Percentiles rank a stretch among this genome's conserved stretches.
Evolutionary conservation across 495 filamentous ascomycete genomes (phyloP).

Genomic region (Penicillium coffeae): DNA sequence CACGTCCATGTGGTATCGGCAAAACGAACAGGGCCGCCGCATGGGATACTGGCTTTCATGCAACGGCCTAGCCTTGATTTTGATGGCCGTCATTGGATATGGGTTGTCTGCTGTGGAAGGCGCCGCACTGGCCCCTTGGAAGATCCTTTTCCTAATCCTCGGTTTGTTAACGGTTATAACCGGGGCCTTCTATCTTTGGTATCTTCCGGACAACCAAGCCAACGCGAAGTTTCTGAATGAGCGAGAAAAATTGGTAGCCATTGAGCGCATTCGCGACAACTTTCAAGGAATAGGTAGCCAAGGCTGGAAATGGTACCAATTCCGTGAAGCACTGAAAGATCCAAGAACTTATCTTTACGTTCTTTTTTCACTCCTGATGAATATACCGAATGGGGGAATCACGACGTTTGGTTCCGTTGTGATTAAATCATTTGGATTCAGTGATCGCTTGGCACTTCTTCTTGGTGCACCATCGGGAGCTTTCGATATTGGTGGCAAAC

Average conservation of each 20-base stretch:
- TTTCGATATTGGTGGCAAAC: too few relatives aligned
- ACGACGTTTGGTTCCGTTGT: background rate
- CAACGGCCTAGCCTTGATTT: conserved; percentile 52
- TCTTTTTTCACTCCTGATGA: background rate
- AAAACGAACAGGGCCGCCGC: conserved; percentile 48
- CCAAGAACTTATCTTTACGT: background rate
- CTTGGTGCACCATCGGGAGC: too few relatives aligned
- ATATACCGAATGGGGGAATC: background rate
- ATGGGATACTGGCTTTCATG: conserved; percentile 56
- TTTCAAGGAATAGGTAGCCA: conserved; percentile 54
- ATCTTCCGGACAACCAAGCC: conserved; percentile 48
- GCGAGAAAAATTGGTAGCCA: conserved; percentile 43
- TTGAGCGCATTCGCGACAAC: conserved; percentile 52
- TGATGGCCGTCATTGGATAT: conserved; percentile 30
- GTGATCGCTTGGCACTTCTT: too few relatives aligned
- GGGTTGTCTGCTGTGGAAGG: conserved; percentile 59
- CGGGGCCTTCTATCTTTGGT: conserved; percentile 27
- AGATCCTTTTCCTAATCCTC: conserved; percentile 59
- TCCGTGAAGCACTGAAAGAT: conserved; percentile 19
- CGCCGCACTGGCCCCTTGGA: conserved; percentile 54
- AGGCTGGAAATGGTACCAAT: conserved; percentile 48
- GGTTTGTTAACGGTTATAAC: conserved; percentile 49
- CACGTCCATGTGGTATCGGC: conserved; percentile 55
- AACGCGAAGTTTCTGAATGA: conserved; percentile 41
- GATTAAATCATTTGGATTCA: too few relatives aligned